A percentile compares a stretch with the other conserved stretches of the same genome.
Evolutionary conservation across 2,329 filamentous ascomycete species (phyloP).

Genomic region (Hypoxylon sp.): DNA sequence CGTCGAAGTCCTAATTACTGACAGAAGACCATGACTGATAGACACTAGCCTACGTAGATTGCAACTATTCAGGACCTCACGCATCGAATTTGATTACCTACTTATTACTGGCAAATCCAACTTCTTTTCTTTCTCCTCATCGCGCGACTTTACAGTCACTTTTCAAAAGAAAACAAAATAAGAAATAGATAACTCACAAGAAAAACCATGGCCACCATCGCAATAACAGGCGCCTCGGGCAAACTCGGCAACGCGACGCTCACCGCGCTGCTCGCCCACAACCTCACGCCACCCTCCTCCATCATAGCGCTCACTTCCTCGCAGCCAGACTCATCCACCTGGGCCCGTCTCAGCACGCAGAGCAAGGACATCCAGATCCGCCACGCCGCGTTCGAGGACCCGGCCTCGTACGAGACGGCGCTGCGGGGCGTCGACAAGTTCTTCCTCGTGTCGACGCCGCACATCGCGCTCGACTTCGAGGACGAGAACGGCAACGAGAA

Average conservation of each 20-base stretch:
- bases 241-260: slow-evolving; percentile 67
- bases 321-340: slow-evolving; percentile 60
- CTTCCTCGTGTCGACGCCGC: slow-evolving; percentile 66
- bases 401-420: slow-evolving; percentile 61
- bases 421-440: slow-evolving; percentile 66
- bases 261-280: slow-evolving; percentile 62
- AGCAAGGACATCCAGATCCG: slow-evolving; percentile 68
- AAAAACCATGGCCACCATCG: slow-evolving; percentile 54
- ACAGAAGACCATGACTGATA: not conserved
- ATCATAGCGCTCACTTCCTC: slow-evolving; percentile 59
- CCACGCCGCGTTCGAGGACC: slow-evolving; percentile 66
- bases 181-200: not conserved
- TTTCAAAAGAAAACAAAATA: not conserved
- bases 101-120: not conserved
- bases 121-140: not conserved
- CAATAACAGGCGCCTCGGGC: slow-evolving; percentile 67
- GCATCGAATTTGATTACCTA: not conserved
- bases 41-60: not conserved
- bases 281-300: slow-evolving; percentile 48
- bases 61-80: not conserved
- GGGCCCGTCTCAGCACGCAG: slow-evolving; percentile 55
- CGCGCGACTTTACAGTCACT: not conserved
- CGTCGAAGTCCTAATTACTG: slow-evolving; percentile 1
- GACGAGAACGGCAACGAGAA: slow-evolving; percentile 17
- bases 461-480: slow-evolving; percentile 49